Evolutionary conservation across 164 flowering plant genomes (phyloP), one percentile per base, ranked within the genome.

Genomic region (Amborella trichopoda): DNA sequence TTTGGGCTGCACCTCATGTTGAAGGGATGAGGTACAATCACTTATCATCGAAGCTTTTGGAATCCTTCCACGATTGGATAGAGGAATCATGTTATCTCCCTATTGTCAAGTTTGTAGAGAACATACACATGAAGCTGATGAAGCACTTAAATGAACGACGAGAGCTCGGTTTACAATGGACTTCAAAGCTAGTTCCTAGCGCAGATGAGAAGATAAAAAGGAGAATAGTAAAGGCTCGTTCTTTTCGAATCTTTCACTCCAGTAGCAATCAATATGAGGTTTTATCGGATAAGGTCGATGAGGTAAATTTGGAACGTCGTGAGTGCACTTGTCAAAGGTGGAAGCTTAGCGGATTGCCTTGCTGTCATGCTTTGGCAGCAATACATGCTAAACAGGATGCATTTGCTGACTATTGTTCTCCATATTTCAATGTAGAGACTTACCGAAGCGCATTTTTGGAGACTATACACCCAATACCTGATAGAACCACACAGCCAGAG

Each of bases 311-410:
- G 17, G 46, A 42, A n/a, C 17, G 23, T 5, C 22, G 46, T 9
- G 25, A 19, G 21, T 42, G 46, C 23, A 6, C 46, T 12, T 42
- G 46, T 42, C 23, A 12, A 9, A 22, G 3, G 22, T 42, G 23
- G 23, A 22, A 42, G 23, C n/a, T 42, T 6, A 19, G 6, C n/a
- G 46, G 46, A 6, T 42, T 42, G 46, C 46, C 46, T 16, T 42
- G 46, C 25, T 14, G 25, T 9, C 46, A 42, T 42, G 46, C 46
- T 9, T 20, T 42, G 2, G 46, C 46, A 42, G 22, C 46, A 14
- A 18, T 42, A 20, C 8, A 42, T 21, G 8, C 17, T 19, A 16
- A n/a, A 22, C 23, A 19, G 23, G 23, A 19, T 12, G n/a, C 46
- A 23, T 19, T 42, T 20, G n/a, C n/a, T 20, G 46, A 42, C 23